Evolutionary conservation across 768 basidiomycete genomes (phyloP), one percentile per base, ranked within the genome.

Genomic region (Russula virescens): DNA sequence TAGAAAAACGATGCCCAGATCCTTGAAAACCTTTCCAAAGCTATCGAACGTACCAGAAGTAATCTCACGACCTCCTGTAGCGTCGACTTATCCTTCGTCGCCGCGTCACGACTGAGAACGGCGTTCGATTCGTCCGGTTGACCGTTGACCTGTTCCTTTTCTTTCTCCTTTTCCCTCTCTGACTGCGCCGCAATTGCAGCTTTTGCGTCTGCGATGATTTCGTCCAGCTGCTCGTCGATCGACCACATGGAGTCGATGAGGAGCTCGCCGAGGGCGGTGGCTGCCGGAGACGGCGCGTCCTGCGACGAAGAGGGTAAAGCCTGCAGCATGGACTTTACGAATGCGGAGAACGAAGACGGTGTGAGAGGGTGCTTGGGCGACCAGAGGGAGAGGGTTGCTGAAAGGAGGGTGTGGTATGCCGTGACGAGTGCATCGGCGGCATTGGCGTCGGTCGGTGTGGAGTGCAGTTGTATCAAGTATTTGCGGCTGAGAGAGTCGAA

Each of bases 221-320:
- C 90, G 61, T 94, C 91, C 62, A 93, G 72, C 66, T 88, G 83
- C 42, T 82, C 78, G 73, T 94, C 92, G 49, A 89, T 72, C 21
- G 89, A 81, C 92, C 92, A 94, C 49, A 91, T 78, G 68, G 89
- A 79, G 71, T 94, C 92, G 23, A 94, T 81, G 3, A 94, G 75
- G 50, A 83, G 73, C 68, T 91, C 89, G 13, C 86, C 86, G 60
- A 92, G 64, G 3, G 74, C 75, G 64, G 79, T 77, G 9, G 78
- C 73, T 13, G 79, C 75, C 51, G 77, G 73, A 19, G 72, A 66
- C 28, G 70, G 71, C 3, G 70, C 62, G 14, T 71, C 71, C 31
- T 66, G 65, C n/a, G 82, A 81, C 6, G 88, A 88, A 23, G 89
- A 88, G n/a, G 89, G 90, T 11, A 90, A 78, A 49, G 74, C 76